Conservation (phyloP, 225 moss, liverwort and hornwort species). For the Sphagnum tenellum region DNA sequence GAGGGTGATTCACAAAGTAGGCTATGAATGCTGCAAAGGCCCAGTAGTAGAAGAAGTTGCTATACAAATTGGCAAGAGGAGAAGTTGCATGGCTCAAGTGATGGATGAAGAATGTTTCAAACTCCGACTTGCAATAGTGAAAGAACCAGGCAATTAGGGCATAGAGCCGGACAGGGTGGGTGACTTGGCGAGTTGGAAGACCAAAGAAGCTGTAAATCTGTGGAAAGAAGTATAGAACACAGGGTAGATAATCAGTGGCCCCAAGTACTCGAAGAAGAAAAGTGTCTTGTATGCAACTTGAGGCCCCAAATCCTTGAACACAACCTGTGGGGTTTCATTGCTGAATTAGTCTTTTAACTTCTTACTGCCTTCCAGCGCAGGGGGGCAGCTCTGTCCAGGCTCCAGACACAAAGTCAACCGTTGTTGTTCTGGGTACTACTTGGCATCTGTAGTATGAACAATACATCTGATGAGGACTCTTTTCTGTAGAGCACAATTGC, state of each 20-base stretch:
- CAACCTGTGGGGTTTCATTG: slow-evolving; percentile 33
- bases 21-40: slow-evolving; percentile 66
- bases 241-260: slow-evolving; percentile 73
- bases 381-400: slow-evolving; percentile 39
- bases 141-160: slow-evolving; percentile 61
- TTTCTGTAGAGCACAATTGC: too few relatives aligned
- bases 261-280: slow-evolving; percentile 80
- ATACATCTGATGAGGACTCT: too few relatives aligned
- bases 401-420: slow-evolving; percentile 64
- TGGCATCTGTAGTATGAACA: slow-evolving; percentile 27
- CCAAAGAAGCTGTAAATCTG: slow-evolving; percentile 55
- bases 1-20: slow-evolving; percentile 79
- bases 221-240: slow-evolving; percentile 61
- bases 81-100: slow-evolving; percentile 65
- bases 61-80: slow-evolving; percentile 64
- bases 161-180: slow-evolving; percentile 46
- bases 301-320: slow-evolving; percentile 80
- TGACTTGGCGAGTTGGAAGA: slow-evolving; percentile 35
- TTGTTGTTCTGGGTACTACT: slow-evolving; percentile 69
- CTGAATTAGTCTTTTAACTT: slow-evolving; percentile 63
- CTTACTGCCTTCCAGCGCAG: slow-evolving; percentile 44
- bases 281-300: slow-evolving; percentile 67
- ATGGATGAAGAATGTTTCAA: slow-evolving; percentile 73
- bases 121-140: slow-evolving; percentile 61
- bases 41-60: slow-evolving; percentile 78